Base-by-base conservation (phyloP, 2,329 filamentous ascomycete species). In the Claviceps capensis region DNA sequence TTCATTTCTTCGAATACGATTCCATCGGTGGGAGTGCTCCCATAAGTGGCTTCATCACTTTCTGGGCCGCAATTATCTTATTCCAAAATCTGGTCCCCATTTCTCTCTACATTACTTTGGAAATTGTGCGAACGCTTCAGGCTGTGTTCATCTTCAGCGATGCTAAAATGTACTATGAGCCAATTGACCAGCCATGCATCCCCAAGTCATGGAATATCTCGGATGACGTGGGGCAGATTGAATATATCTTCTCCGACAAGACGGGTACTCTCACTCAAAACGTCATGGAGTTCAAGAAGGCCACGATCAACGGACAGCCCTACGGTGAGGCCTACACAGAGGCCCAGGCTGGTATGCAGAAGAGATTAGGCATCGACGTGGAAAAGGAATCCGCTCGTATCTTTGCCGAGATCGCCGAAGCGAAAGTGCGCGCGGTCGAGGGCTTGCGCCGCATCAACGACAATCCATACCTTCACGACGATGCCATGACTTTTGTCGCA, bases 241-340 rank as follows among this genome's bases (percentile, higher is more conserved):
- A 97, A 69, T 98, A 97, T 72, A 95, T 98, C 59, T 98, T 98
- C 68, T 96, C 90, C 0, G 91, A 97, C 73, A 97, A 97, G 74
- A 97, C 91, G 0, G 91, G 91, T 26, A 97, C 91, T 1, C 72
- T 97, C 59, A 97, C 91, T 5, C 94, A 93, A 70, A 97, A 97
- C 63, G 85, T 90, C 74, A 97, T 98, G 93, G 94, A 98, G 67
- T 98, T 97, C 79, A 98, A 97, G 69, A 98, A 98, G 69, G 89
- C 86, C 52, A 95, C 90, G 0, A 84, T 98, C 68, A 97, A 97
- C 62, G 91, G 91, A n/a, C 80, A 93, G 54, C 83, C 90, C 0
- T 98, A 98, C 59, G 93, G 94, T 55, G 93, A 98, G 70, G 93
- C 93, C 0, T 98, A 96, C 63, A 98, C 94, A 0, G 93, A 98